phyloP scores from a whole-genome alignment of 768 basidiomycete species.

The Vararia minispora region DNA sequence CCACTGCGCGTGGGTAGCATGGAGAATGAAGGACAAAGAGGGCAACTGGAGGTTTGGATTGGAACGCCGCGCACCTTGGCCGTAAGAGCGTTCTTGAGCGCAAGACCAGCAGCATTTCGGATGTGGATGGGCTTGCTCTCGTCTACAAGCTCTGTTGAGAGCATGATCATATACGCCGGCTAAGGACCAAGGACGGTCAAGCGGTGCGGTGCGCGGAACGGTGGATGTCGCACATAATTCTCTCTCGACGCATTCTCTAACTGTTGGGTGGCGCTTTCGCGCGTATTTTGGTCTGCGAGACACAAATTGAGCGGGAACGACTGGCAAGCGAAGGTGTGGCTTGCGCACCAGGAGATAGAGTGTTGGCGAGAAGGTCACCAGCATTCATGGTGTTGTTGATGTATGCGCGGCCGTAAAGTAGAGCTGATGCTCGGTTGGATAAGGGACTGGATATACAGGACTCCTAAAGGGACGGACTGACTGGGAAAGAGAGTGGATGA shows the following conservation, averaged over 20 bases:
- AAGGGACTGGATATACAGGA: too few species aligned
- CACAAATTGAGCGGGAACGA: constrained; percentile 11
- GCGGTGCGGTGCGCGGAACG: constrained; percentile 11
- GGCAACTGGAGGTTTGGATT: constrained; percentile 13
- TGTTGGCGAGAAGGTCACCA: constrained; percentile 81
- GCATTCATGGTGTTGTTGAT: constrained; percentile 94
- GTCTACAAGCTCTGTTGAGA: constrained; percentile 75
- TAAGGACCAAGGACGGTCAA: constrained; percentile 25
- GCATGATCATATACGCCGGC: constrained; percentile 90
- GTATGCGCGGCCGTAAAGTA: too few species aligned
- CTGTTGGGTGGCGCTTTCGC: constrained; percentile 85
- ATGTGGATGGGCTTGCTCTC: constrained; percentile 61
- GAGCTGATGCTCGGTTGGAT: neutral
- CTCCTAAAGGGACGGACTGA: constrained; percentile 5
- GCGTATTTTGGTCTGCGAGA: constrained; percentile 68
- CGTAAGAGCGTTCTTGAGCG: constrained; percentile 89
- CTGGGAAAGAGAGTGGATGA: neutral
- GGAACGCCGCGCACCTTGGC: constrained; percentile 57
- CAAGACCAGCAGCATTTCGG: constrained; percentile 92
- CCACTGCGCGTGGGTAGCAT: too few species aligned
- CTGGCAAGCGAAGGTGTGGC: constrained; percentile 22
- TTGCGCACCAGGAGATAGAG: constrained; percentile 77
- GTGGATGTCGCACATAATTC: constrained; percentile 67
- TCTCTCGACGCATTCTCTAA: constrained; percentile 79
- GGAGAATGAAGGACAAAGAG: constrained; percentile 14